These are phyloP conservation scores for Euphorbia corollata DNA, from an alignment of 441 rosid genomes.

Conservation along the genomic window DNA sequence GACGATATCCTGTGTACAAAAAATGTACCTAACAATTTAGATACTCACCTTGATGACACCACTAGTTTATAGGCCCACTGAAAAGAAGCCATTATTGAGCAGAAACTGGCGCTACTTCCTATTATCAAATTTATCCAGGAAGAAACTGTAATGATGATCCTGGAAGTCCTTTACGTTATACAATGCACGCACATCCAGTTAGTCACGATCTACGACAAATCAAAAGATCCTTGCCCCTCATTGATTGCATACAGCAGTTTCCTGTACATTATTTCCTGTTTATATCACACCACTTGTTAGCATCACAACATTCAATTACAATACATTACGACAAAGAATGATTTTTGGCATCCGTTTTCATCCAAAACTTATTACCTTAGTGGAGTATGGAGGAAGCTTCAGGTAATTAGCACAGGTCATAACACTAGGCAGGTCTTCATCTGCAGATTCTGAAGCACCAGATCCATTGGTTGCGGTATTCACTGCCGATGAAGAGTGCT, in stretches of 20 bases:
- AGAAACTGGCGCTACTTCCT: constrained; percentile 27
- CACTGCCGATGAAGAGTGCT: constrained; percentile 73
- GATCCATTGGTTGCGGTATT: constrained; percentile 59
- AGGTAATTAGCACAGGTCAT: constrained; percentile 99
- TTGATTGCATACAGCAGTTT: constrained; percentile 86
- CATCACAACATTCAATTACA: not conserved
- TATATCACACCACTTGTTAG: constrained; percentile 15
- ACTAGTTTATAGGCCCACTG: constrained; percentile 16
- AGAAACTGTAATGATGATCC: constrained; percentile 12
- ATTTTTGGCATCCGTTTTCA: not conserved
- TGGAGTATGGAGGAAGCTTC: constrained; percentile 96
- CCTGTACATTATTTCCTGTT: constrained; percentile 96
- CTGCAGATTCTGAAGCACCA: constrained; percentile 73
- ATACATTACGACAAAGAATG: not conserved
- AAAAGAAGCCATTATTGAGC: constrained; percentile 33
- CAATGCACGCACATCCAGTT: constrained; percentile 34
- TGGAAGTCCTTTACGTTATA: constrained; percentile 11
- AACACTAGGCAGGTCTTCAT: constrained; percentile 94
- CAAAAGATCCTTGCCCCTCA: constrained; percentile 99
- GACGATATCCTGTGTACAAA: too few species aligned
- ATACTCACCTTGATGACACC: constrained; percentile 27
- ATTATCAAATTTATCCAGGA: constrained; percentile 36
- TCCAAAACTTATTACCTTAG: constrained; percentile 42
- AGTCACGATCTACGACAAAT: constrained; percentile 61
- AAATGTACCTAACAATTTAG: not conserved